Base-by-base conservation (phyloP, 2,329 filamentous ascomycete species). In the Lomentospora prolificans region DNA sequence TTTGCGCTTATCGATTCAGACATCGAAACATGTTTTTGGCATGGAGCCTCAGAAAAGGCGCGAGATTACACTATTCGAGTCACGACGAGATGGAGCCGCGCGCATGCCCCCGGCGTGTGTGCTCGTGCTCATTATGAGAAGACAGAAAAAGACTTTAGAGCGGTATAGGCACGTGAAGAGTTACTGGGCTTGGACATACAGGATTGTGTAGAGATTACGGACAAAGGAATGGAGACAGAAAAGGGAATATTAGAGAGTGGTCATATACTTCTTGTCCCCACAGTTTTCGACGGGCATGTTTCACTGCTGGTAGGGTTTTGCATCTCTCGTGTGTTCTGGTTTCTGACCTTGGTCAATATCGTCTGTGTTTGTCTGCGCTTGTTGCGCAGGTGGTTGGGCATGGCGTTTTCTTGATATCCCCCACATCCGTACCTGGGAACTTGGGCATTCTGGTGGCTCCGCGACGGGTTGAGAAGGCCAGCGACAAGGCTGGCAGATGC, bases 181-280 rank as follows among this genome's bases (percentile, higher is more conserved):
- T 25, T 41, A 41, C 22, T 22, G 22, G 44, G n/a, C 19, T 48
- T 48, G 44, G 44, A 48, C 44, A 48, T 48, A 48, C 44, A 48
- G 44, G 44, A 9, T 48, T 48, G 44, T 25, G 44, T 48, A 48
- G 44, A 48, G 44, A 19, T 48, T 48, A 48, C 24, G 44, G 44
- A 48, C 44, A 48, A 22, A 25, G 44, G 22, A 9, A 48, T 22
- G 17, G 44, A 48, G 17, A 48, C 22, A 25, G 44, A 48, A 48
- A 48, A 48, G 10, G 44, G 22, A 48, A 48, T 12, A 48, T 25
- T 22, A 48, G 17, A 27, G 22, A 48, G 44, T 48, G 44, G 44
- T 48, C 44, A 22, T 48, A 48, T 48, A 48, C 44, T 22, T 48
- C 17, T 48, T 48, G 44, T 48, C 22, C 44, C 24, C 44, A 25